phyloP scores from a whole-genome alignment of 1,284 basidiomycete species.

The Flammula alnicola region DNA sequence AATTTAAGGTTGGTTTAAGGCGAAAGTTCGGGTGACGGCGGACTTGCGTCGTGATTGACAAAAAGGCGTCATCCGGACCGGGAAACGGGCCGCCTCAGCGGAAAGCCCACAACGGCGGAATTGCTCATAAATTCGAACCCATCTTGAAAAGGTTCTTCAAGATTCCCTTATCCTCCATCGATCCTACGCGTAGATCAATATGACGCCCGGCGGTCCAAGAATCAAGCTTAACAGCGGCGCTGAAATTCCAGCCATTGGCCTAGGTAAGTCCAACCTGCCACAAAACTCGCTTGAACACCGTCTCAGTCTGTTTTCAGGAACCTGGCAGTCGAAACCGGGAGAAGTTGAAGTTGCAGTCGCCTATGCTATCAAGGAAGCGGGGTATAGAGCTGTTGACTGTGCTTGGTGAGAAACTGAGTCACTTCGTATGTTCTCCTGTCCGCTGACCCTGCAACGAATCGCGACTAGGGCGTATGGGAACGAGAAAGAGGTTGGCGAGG shows the following conservation, averaged over 20 bases:
- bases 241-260: slow-evolving; percentile 72
- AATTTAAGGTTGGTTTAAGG: too few relatives aligned
- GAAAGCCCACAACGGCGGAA: not conserved
- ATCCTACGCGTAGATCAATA: slow-evolving; percentile 13
- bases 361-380: slow-evolving; percentile 72
- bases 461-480: slow-evolving; percentile 64
- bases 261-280: too few relatives aligned
- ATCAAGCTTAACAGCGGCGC: slow-evolving; percentile 73
- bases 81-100: too few relatives aligned
- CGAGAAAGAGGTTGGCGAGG: slow-evolving; percentile 86
- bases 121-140: not conserved
- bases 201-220: slow-evolving; percentile 42
- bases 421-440: slow-evolving; percentile 4
- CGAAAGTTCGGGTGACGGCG: too few relatives aligned
- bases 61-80: too few relatives aligned
- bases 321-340: slow-evolving; percentile 79
- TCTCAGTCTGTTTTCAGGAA: slow-evolving; percentile 54
- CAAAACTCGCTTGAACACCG: too few relatives aligned
- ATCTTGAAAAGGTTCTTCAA: too few relatives aligned
- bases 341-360: slow-evolving; percentile 74
- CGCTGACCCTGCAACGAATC: slow-evolving; percentile 25
- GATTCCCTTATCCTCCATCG: slow-evolving; percentile 22
- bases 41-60: too few relatives aligned
- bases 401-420: slow-evolving; percentile 57
- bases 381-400: slow-evolving; percentile 83